Conservation (phyloP, 2,329 filamentous ascomycete genomes). For the Intubia oerlemansii region DNA sequence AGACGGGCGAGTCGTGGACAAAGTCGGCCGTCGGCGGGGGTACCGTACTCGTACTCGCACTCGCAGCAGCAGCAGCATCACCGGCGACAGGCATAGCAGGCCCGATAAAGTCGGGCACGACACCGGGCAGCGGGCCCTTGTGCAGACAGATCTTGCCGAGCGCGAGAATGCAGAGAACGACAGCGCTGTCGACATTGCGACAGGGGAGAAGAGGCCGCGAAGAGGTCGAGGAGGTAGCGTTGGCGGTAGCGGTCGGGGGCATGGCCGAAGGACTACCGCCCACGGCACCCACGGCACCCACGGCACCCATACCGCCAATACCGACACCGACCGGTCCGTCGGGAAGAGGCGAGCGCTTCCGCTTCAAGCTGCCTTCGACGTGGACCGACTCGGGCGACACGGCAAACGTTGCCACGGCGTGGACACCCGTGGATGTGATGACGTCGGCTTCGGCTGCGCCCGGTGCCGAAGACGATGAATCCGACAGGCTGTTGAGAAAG, state of each 20-base stretch:
- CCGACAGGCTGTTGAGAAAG: constrained; percentile 26
- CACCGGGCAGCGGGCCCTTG: constrained; percentile 29
- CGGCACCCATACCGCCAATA: too few species aligned
- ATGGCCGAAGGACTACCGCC: too few species aligned
- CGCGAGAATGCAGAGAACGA: constrained; percentile 66
- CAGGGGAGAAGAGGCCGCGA: constrained; percentile 10
- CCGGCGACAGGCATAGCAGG: too few species aligned
- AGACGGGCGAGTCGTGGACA: constrained; percentile 9
- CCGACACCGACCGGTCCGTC: too few species aligned
- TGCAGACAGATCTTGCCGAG: constrained; percentile 61
- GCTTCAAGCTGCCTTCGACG: constrained; percentile 19
- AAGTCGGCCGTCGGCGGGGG: background rate
- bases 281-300: too few species aligned
- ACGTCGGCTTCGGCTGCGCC: background rate
- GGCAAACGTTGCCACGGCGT: constrained; percentile 13
- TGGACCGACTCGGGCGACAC: background rate
- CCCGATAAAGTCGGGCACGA: constrained; percentile 36
- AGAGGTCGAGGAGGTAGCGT: background rate
- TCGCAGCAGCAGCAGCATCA: constrained; percentile 11
- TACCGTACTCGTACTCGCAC: too few species aligned
- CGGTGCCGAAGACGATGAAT: background rate
- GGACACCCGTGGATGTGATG: background rate
- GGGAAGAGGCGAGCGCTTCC: constrained; percentile 34
- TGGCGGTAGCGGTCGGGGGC: too few species aligned
- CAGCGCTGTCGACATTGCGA: constrained; percentile 57